Percentiles rank a stretch among this genome's conserved stretches.
These are phyloP conservation scores for Tuber borchii DNA, from an alignment of 495 filamentous ascomycete species.

Conservation along the genomic window DNA sequence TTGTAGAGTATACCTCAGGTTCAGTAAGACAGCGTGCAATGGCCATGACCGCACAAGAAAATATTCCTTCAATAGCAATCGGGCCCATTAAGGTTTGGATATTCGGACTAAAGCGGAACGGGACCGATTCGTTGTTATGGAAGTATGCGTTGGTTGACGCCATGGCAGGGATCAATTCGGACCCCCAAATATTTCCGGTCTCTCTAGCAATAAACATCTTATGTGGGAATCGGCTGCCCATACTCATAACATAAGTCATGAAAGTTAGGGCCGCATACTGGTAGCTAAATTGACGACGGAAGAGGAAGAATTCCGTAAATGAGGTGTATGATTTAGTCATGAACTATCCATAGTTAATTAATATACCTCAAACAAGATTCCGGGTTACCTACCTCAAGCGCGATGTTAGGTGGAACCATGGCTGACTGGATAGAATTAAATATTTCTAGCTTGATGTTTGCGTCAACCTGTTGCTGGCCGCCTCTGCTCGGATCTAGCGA, in stretches of 20 bases:
- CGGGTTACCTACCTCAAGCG: conserved; percentile 51
- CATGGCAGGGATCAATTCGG: conserved; percentile 82
- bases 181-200: conserved; percentile 91
- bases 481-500: conserved; percentile 59
- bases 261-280: conserved; percentile 94
- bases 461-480: conserved; percentile 30
- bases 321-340: conserved; percentile 71
- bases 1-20: conserved; percentile 51
- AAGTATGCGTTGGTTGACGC: conserved; percentile 74
- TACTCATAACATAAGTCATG: conserved; percentile 97
- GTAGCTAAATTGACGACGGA: conserved; percentile 91
- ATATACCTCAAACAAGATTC: conserved; percentile 1
- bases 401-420: conserved; percentile 72
- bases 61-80: conserved; percentile 90
- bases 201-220: conserved; percentile 86
- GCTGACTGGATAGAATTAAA: conserved; percentile 85
- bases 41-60: conserved; percentile 83
- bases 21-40: conserved; percentile 95
- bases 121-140: conserved; percentile 87
- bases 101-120: conserved; percentile 95
- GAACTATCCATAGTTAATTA: conserved; percentile 56
- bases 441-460: conserved; percentile 69
- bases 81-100: conserved; percentile 93
- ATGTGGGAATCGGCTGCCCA: conserved; percentile 86
- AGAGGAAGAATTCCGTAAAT: conserved; percentile 93